phyloP scores from a whole-genome alignment of 495 filamentous ascomycete genomes.

The Podospora fimiseda region DNA sequence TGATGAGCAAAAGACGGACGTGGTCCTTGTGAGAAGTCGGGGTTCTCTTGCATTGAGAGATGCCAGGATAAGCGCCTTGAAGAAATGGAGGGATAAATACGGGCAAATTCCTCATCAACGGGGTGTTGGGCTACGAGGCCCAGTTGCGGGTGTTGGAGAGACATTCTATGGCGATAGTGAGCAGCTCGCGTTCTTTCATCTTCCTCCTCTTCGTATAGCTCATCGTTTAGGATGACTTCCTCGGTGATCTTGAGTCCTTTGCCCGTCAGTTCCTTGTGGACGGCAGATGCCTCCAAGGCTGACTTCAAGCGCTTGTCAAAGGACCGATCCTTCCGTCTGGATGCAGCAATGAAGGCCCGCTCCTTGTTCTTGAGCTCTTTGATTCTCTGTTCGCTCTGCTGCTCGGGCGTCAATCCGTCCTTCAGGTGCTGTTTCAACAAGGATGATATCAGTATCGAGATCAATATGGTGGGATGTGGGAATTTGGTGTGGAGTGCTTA shows the following conservation, averaged over 20 bases:
- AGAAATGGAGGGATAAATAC: no score
- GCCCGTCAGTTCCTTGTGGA: conserved; percentile 86
- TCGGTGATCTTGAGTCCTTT: conserved; percentile 76
- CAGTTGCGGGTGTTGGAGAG: conserved; percentile 49
- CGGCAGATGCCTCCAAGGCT: conserved; percentile 76
- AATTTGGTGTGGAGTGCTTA: no score
- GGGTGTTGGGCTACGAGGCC: conserved; percentile 28
- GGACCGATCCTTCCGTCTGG: conserved; percentile 81
- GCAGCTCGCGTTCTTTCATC: conserved; percentile 53
- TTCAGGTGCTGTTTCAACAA: no score
- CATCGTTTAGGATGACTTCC: conserved; percentile 83
- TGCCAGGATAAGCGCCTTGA: no score
- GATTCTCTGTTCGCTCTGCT: no score
- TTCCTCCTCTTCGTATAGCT: conserved; percentile 97
- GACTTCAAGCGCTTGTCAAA: conserved; percentile 87
- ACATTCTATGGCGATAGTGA: conserved; percentile 31
- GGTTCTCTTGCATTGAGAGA: no score
- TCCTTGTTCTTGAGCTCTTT: conserved; percentile 86
- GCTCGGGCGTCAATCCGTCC: no score
- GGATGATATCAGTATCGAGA: no score
- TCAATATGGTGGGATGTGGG: no score
- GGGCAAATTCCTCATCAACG: not conserved
- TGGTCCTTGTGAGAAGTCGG: no score
- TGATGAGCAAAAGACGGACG: no score
- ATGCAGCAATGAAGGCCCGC: conserved; percentile 91